Base-by-base conservation (phyloP, 768 basidiomycete genomes). In the Calvatia gigantea region DNA sequence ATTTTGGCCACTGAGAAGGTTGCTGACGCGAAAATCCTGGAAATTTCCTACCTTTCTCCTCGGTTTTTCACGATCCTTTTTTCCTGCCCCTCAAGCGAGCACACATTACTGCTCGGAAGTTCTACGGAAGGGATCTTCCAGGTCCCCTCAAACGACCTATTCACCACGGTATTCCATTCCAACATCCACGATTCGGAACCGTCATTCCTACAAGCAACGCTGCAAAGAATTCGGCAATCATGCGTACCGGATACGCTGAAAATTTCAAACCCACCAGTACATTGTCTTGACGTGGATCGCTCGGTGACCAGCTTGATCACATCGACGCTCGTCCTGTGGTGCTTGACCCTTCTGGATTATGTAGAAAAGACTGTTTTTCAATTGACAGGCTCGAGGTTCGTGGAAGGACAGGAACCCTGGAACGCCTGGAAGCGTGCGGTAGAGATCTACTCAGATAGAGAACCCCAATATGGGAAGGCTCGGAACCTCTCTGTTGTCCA, bases 371-470 rank as follows among this genome's bases (percentile, higher is more conserved):
- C 44, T 55, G 51, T 78, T 1, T 84, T 81, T 59, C 42, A 56
- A 0, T 21, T 66, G 2, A 58, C 66, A 5, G 60, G 70, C 0
- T 85, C 81, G 15, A 68, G 80, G 44, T 74, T 81, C 38, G 79
- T 85, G 0, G 59, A 58, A 11, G 82, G 82, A 1, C 64, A 73
- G 23, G 84, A 85, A 62, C 82, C 84, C 5, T 85, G 84, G 84
- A 63, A 60, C 28, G 63, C 69, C 42, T 80, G 83, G 84, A 66
- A 74, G 28, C 64, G 78, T 27, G 74, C 71, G 6, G 61, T 48
- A 25, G 56, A 33, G 23, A 49, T 62, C 14, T 17, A 56, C 39
- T 9, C 25, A 39, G 49, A 15, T 21, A 41, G 41, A 12, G 32
- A 52, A 11, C 3, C 7, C 2, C 17, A 17, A 28, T 8, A 4